Percentiles rank a stretch among this genome's conserved stretches.
Conservation (phyloP, 23 red algal species). For the Cyanidiococcus yangmingshanensis region DNA sequence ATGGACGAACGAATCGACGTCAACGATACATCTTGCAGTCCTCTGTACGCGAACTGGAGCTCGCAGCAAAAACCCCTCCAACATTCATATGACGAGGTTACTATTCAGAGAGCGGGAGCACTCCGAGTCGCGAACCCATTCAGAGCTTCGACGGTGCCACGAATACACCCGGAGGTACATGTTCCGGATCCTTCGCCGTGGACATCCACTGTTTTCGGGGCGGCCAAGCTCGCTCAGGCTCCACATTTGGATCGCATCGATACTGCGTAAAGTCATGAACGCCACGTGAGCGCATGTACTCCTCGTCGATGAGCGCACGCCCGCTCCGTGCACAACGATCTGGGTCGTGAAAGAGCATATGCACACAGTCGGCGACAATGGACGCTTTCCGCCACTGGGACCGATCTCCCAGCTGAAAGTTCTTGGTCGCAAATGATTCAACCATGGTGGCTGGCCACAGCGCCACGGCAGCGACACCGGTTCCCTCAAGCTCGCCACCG, state of each 20-base stretch:
- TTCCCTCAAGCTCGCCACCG: slow-evolving; percentile 55
- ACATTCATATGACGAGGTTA: too few relatives aligned
- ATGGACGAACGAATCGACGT: too few relatives aligned
- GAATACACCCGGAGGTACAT: not conserved
- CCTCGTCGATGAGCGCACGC: slow-evolving; percentile 84
- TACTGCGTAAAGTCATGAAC: slow-evolving; percentile 65
- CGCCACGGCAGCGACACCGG: slow-evolving; percentile 61
- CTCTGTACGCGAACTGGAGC: too few relatives aligned
- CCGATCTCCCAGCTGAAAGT: slow-evolving; percentile 72
- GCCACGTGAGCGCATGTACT: slow-evolving; percentile 58
- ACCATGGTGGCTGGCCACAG: slow-evolving; percentile 94
- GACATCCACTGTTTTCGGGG: slow-evolving; percentile 9
- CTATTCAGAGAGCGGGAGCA: too few relatives aligned
- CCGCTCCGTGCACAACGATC: slow-evolving; percentile 52
- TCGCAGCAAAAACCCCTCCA: too few relatives aligned
- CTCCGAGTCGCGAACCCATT: too few relatives aligned
- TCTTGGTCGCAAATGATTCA: slow-evolving; percentile 92
- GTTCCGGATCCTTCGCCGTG: not conserved
- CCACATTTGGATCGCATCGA: slow-evolving; percentile 52
- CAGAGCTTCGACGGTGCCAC: not conserved
- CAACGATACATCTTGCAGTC: too few relatives aligned
- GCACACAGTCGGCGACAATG: slow-evolving; percentile 63
- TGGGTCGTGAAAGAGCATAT: slow-evolving; percentile 32
- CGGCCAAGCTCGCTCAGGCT: slow-evolving; percentile 79
- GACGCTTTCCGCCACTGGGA: slow-evolving; percentile 78